phyloP scores from a whole-genome alignment of 805 yeast genomes.

The Jamesozyma hellenica region DNA sequence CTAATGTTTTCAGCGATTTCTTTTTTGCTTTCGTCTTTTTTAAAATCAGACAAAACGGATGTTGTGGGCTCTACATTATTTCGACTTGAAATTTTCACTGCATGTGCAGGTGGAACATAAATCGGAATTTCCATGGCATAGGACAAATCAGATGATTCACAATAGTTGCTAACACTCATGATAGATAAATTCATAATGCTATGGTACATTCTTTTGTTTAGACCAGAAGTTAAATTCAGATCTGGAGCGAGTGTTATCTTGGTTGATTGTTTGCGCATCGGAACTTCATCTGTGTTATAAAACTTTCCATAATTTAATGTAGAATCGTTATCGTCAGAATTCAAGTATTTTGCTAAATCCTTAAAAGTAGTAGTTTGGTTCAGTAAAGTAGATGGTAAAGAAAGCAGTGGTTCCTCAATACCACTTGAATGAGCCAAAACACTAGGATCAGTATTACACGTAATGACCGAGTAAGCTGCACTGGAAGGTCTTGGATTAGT shows the following conservation, averaged over 20 bases:
- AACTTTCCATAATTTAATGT: too few relatives aligned
- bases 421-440: conserved; percentile 25
- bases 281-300: neutral
- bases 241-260: conserved; percentile 4
- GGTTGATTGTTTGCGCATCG: conserved; percentile 12
- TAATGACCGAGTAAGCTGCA: conserved; percentile 1
- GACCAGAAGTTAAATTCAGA: conserved; percentile 1
- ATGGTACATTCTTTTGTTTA: neutral
- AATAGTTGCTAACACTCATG: neutral
- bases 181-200: neutral
- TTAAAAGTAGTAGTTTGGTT: conserved; percentile 23
- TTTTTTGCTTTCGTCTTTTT: neutral
- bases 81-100: conserved; percentile 18
- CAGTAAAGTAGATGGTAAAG: conserved; percentile 18
- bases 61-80: conserved; percentile 4
- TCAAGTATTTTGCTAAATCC: conserved; percentile 18
- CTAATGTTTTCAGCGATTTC: neutral
- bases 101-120: conserved; percentile 23
- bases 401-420: conserved; percentile 12
- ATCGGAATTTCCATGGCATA: conserved; percentile 25
- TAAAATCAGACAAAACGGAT: neutral
- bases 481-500: neutral
- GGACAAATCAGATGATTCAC: conserved; percentile 23
- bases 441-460: conserved; percentile 10
- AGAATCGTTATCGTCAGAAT: neutral